Percentiles rank a stretch among this genome's conserved stretches.
Conservation (phyloP, 768 basidiomycete genomes). For the Exidia glandulosa region DNA sequence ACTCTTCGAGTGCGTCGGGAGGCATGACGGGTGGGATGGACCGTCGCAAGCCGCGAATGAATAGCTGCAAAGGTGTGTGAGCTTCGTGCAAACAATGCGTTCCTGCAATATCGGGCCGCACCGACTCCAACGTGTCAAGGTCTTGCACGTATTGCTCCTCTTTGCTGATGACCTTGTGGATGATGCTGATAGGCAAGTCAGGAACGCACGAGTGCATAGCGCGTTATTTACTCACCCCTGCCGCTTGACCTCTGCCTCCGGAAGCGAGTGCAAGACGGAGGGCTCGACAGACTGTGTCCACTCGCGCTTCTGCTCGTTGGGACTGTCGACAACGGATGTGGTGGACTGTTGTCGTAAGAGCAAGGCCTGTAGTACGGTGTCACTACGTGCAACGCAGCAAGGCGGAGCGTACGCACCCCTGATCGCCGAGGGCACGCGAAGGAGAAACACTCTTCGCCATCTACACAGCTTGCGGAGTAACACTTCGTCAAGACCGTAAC, state of each 20-base stretch:
- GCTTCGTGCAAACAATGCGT: not conserved
- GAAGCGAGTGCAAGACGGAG: conserved; percentile 41
- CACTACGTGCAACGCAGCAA: not conserved
- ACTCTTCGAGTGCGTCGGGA: conserved; percentile 22
- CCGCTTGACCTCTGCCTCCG: conserved; percentile 67
- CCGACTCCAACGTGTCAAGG: conserved; percentile 19
- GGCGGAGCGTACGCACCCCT: conserved; percentile 9
- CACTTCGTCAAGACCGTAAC: conserved; percentile 30
- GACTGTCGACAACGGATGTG: not conserved
- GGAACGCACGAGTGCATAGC: not conserved
- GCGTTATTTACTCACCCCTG: conserved; percentile 42
- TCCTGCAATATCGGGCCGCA: not conserved
- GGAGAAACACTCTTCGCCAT: conserved; percentile 25
- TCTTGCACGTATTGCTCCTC: conserved; percentile 33
- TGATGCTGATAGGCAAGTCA: conserved; percentile 14
- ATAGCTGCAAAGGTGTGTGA: conserved; percentile 11
- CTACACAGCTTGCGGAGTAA: conserved; percentile 28
- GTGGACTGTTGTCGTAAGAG: not conserved
- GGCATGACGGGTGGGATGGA: conserved; percentile 27
- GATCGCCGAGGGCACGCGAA: conserved; percentile 49
- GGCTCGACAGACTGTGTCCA: conserved; percentile 46
- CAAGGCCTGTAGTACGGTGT: not conserved
- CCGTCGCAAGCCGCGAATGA: conserved; percentile 24
- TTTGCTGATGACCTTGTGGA: conserved; percentile 28
- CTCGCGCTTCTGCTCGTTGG: conserved; percentile 23